These are phyloP conservation scores for Eimeria sp. DNA, from an alignment of 169 alveolate species.

Conservation along the genomic window DNA sequence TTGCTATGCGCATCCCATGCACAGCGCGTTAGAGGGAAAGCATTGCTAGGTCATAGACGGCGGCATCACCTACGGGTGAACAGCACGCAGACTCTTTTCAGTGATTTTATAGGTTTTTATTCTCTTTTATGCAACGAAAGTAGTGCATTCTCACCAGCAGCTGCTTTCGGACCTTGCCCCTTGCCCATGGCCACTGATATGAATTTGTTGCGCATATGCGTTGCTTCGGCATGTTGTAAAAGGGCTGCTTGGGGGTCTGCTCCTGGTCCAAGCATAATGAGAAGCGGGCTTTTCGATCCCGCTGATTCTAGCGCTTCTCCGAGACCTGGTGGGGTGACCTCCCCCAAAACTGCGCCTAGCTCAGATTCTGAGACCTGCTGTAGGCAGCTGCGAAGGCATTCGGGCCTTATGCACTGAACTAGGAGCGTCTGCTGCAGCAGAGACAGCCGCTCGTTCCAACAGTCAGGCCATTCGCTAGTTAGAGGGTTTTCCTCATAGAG, in stretches of 20 bases:
- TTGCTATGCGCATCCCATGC: background rate
- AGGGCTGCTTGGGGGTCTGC: conserved; percentile 96
- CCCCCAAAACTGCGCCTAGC: conserved; percentile 90
- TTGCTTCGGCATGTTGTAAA: conserved; percentile 89
- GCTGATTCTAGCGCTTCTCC: conserved; percentile 93
- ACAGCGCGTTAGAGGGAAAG: background rate
- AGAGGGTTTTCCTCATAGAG: conserved; percentile 89
- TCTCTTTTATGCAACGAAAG: background rate
- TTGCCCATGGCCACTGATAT: conserved; percentile 86
- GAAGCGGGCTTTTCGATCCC: conserved; percentile 93
- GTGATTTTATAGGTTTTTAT: background rate
- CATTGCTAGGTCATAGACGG: background rate
- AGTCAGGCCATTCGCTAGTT: conserved; percentile 88
- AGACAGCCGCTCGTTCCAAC: conserved; percentile 86
- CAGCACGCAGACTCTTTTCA: background rate
- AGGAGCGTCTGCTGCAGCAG: conserved; percentile 92
- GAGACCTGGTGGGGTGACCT: conserved; percentile 89
- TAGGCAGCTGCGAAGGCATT: conserved; percentile 91
- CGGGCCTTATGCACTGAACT: conserved; percentile 94
- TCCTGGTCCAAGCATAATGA: conserved; percentile 94
- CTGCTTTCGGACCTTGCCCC: conserved; percentile 88
- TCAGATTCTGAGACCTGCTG: conserved; percentile 90
- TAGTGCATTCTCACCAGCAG: conserved; percentile 38
- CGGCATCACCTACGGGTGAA: background rate
- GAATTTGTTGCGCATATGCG: conserved; percentile 85